Evolutionary conservation across 106 monocot genomes (phyloP).

Genomic region (Phalaenopsis aphrodite): DNA sequence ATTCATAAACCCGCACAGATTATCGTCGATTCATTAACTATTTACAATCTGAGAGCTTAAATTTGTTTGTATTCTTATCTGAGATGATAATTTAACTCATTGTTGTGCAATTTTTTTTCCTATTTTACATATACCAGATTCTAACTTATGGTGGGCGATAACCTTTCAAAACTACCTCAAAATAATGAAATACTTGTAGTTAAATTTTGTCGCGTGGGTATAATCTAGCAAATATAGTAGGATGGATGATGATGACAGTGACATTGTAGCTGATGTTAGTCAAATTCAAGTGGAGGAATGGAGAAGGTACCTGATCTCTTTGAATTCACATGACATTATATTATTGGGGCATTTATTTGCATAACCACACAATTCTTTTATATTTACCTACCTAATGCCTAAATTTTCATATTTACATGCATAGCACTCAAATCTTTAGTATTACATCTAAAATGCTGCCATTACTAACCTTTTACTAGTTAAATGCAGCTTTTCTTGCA

Average conservation of each 20-base stretch:
- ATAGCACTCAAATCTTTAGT: too few species aligned
- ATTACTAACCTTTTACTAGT: too few species aligned
- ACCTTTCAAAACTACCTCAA: neutral
- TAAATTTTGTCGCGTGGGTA: constrained; percentile 25
- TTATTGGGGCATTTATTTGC: too few species aligned
- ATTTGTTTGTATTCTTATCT: neutral
- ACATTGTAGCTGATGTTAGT: constrained; percentile 62
- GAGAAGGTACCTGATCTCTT: constrained; percentile 23
- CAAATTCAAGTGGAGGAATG: constrained; percentile 41
- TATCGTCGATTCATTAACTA: neutral
- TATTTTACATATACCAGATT: neutral
- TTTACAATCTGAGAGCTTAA: neutral
- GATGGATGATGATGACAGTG: constrained; percentile 40
- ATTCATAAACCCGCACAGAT: neutral
- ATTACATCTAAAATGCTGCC: too few species aligned
- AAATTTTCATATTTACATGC: too few species aligned
- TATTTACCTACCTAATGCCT: too few species aligned
- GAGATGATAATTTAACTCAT: neutral
- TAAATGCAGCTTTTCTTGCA: too few species aligned
- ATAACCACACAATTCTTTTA: too few species aligned
- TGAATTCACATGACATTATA: too few species aligned
- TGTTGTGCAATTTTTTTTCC: neutral
- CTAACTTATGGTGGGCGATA: neutral
- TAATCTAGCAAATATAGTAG: constrained; percentile 31
- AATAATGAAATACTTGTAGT: neutral